Percentiles rank a stretch among this genome's conserved stretches.
These are phyloP conservation scores for Diaporthe capsici DNA, from an alignment of 2,329 filamentous ascomycete species.

Conservation along the genomic window DNA sequence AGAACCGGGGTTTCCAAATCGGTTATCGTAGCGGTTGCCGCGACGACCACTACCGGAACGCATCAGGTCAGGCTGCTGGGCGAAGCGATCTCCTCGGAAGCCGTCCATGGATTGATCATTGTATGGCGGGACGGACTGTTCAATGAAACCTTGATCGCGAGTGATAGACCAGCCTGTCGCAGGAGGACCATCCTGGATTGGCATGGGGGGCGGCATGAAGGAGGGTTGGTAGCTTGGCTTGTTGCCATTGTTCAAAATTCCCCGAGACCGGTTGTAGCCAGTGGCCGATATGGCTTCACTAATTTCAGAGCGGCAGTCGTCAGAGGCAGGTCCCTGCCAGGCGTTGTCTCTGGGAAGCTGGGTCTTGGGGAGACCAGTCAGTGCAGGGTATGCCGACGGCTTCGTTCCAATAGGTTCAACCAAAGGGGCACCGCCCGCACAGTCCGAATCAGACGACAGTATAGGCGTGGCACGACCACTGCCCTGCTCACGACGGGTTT, in stretches of 20 bases:
- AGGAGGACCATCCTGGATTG: conserved; percentile 54
- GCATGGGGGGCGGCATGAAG: conserved; percentile 46
- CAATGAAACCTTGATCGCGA: conserved; percentile 57
- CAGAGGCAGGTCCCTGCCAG: conserved; percentile 63
- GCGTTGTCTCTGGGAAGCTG: conserved; percentile 58
- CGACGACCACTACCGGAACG: conserved; percentile 61
- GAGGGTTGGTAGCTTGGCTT: conserved; percentile 54
- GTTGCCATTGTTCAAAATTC: conserved; percentile 68
- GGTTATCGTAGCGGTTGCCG: conserved; percentile 61
- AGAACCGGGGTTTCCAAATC: conserved; percentile 48
- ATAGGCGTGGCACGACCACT: conserved; percentile 67
- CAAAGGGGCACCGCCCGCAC: conserved; percentile 48
- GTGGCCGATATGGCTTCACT: conserved; percentile 67
- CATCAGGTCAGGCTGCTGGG: conserved; percentile 63
- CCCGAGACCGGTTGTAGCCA: conserved; percentile 67
- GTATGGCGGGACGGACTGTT: conserved; percentile 53
- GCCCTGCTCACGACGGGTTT: conserved; percentile 72
- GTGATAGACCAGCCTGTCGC: conserved; percentile 63
- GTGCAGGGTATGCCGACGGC: conserved; percentile 51
- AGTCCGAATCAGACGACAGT: conserved; percentile 55
- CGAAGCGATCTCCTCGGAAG: conserved; percentile 62
- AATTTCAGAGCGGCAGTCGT: conserved; percentile 70
- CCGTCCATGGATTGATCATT: conserved; percentile 54
- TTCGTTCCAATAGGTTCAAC: conserved; percentile 42
- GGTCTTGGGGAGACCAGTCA: conserved; percentile 51